These are phyloP conservation scores for Microbotryum scabiosae DNA, from an alignment of 1,284 basidiomycete species.

Conservation along the genomic window DNA sequence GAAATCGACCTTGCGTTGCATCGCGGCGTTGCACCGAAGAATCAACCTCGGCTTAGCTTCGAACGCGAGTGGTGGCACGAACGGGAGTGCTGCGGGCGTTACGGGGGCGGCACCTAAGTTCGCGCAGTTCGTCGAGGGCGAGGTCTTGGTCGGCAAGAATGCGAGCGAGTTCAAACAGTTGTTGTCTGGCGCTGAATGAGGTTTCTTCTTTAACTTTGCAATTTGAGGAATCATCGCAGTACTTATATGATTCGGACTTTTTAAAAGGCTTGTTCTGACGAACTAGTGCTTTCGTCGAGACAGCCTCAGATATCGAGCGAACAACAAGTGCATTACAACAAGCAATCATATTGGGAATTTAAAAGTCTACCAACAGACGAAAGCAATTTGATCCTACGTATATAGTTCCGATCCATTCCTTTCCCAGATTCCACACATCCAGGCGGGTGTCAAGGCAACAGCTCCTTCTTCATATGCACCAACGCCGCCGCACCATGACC, in stretches of 20 bases:
- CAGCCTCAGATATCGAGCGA: no score
- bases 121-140: slow-evolving; percentile 4
- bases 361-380: no score
- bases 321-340: no score
- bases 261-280: no score
- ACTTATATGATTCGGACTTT: no score
- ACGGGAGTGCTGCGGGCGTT: not conserved
- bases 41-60: no score
- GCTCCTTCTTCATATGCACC: slow-evolving; percentile 63
- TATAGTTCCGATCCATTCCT: no score
- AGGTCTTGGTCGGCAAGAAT: slow-evolving; percentile 14
- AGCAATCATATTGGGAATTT: no score
- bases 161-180: slow-evolving; percentile 10
- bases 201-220: not conserved
- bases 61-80: no score
- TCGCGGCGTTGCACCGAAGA: slow-evolving; percentile 17
- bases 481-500: slow-evolving; percentile 67
- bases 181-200: not conserved
- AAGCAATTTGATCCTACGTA: no score
- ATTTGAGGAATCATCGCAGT: slow-evolving; percentile 13
- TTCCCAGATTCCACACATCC: no score
- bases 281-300: no score
- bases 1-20: slow-evolving; percentile 38
- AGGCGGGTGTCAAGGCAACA: slow-evolving; percentile 34
- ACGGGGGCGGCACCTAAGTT: slow-evolving; percentile 20